These are phyloP conservation scores for Hypoxylon perforatum DNA, from an alignment of 495 filamentous ascomycete species.

Conservation along the genomic window DNA sequence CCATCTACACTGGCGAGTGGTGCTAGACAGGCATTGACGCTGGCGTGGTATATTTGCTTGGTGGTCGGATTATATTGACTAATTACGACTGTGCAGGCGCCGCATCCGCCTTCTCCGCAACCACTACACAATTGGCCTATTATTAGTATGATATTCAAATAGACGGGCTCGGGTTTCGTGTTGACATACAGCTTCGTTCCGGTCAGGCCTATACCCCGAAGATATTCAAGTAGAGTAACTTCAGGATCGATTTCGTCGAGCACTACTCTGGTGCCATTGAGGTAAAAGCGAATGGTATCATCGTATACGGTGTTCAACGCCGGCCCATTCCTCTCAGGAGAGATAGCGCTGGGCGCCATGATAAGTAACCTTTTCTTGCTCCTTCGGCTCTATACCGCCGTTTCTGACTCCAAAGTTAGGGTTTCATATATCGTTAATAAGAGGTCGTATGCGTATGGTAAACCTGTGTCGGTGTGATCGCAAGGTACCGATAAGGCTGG, in stretches of 20 bases:
- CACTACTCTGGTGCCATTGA: conserved; percentile 92
- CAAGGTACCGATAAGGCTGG: too few relatives aligned
- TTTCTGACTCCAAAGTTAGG: background rate
- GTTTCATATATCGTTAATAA: conserved; percentile 6
- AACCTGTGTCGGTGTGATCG: background rate
- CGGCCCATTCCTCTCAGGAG: conserved; percentile 48
- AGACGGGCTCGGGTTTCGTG: conserved; percentile 19
- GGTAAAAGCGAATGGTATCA: conserved; percentile 80
- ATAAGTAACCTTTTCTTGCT: conserved; percentile 1
- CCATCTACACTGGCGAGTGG: conserved; percentile 93
- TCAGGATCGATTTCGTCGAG: conserved; percentile 89
- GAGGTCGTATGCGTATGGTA: conserved; percentile 1
- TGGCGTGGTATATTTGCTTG: conserved; percentile 88
- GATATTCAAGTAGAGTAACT: conserved; percentile 90
- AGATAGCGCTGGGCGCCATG: conserved; percentile 62
- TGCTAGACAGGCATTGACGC: conserved; percentile 93
- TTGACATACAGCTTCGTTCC: conserved; percentile 67
- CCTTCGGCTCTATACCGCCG: conserved; percentile 2
- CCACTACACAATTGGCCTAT: conserved; percentile 63
- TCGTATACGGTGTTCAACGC: conserved; percentile 54
- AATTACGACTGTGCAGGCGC: conserved; percentile 95
- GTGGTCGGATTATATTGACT: conserved; percentile 94
- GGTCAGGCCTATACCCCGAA: conserved; percentile 89
- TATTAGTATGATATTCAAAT: conserved; percentile 37
- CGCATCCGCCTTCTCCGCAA: conserved; percentile 96